Conservation (phyloP, 2,329 filamentous ascomycete genomes). For the Ceratocystis colombiana region DNA sequence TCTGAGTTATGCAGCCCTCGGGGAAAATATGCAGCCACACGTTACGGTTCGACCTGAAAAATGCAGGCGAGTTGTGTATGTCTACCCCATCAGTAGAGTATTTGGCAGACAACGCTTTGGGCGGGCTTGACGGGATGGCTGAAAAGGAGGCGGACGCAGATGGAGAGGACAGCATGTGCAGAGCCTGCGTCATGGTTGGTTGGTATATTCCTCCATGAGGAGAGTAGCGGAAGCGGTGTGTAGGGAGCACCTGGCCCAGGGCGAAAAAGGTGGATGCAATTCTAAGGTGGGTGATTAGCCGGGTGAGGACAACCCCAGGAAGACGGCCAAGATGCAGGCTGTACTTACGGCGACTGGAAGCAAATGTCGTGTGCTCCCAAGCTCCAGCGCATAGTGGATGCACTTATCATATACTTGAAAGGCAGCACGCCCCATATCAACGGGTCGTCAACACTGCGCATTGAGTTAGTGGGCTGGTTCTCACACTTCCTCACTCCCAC, state of each 20-base stretch:
- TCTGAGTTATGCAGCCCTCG: conserved; percentile 88
- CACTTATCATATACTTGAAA: conserved; percentile 57
- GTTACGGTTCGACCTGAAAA: conserved; percentile 57
- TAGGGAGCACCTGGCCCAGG: conserved; percentile 80
- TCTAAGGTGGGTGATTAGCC: conserved; percentile 36
- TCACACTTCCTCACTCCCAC: not conserved
- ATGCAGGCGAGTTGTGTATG: conserved; percentile 58
- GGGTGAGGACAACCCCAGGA: not conserved
- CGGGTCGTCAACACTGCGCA: conserved; percentile 74
- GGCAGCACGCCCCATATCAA: conserved; percentile 87
- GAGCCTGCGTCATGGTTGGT: conserved; percentile 73
- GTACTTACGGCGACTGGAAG: conserved; percentile 66
- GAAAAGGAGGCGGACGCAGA: conserved; percentile 21
- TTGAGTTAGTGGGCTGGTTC: conserved; percentile 13
- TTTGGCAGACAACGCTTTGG: conserved; percentile 38
- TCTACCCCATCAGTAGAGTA: conserved; percentile 61
- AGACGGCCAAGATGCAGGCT: not conserved
- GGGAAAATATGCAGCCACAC: conserved; percentile 94
- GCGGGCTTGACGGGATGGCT: conserved; percentile 35
- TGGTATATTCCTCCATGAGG: conserved; percentile 77
- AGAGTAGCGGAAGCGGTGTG: conserved; percentile 71
- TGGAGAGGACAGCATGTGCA: conserved; percentile 60
- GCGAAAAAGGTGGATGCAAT: conserved; percentile 69
- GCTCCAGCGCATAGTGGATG: conserved; percentile 72
- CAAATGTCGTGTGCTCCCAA: conserved; percentile 93